phyloP scores from a whole-genome alignment of 2,329 filamentous ascomycete species.

The Pseudogymnoascus sp. region DNA sequence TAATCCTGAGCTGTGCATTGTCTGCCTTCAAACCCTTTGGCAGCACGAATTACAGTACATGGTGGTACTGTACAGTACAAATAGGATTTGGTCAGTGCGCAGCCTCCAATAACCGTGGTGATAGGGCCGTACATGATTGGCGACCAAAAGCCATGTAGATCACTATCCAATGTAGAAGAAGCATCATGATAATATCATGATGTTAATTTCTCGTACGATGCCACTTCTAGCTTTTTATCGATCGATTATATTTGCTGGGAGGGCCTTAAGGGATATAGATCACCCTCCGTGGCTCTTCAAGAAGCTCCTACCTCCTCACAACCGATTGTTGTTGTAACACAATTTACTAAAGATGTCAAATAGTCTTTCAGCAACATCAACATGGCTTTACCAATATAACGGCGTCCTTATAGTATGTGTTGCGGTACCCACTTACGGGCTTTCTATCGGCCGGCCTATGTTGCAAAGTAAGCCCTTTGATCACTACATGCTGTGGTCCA shows the following conservation, averaged over 20 bases:
- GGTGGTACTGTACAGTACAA: no score
- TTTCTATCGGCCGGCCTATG: constrained; percentile 2
- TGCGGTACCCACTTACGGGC: neutral
- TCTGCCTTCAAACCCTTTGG: no score
- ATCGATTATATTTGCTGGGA: neutral
- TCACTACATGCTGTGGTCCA: neutral
- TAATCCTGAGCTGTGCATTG: no score
- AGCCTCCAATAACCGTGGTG: neutral
- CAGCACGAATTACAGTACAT: no score
- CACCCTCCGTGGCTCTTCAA: neutral
- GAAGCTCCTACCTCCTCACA: neutral
- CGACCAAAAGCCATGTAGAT: neutral
- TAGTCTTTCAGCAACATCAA: neutral
- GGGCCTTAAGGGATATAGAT: neutral
- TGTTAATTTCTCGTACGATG: neutral
- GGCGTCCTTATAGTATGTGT: neutral
- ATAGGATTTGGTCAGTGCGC: neutral
- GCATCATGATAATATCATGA: neutral
- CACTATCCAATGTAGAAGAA: neutral
- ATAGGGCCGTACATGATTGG: neutral
- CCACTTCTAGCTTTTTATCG: neutral
- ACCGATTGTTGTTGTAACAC: neutral
- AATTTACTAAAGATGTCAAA: neutral
- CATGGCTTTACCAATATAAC: neutral
- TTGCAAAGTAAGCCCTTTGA: neutral